Evolutionary conservation across 75 land plant genomes (phyloP).

Genomic region (Sequoia sempervirens): DNA sequence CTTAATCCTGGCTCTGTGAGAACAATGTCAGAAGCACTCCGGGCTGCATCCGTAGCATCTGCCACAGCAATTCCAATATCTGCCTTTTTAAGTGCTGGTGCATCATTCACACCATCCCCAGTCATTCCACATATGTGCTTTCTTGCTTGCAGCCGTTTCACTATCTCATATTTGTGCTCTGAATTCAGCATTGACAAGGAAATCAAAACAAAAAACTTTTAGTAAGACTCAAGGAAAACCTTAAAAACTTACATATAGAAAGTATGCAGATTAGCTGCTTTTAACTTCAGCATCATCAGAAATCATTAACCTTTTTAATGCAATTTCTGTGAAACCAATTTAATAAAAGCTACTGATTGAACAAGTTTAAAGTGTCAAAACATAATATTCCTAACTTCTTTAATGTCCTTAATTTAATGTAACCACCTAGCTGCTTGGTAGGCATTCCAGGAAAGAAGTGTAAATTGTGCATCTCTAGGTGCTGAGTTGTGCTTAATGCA

Average conservation of each 20-base stretch:
- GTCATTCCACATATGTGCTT: conserved; percentile 76
- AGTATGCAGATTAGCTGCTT: neutral
- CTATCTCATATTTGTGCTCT: conserved; percentile 75
- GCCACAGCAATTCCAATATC: conserved; percentile 68
- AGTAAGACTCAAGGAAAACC: neutral
- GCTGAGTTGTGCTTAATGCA: neutral
- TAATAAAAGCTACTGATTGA: too few relatives aligned
- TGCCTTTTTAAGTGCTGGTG: conserved; percentile 72
- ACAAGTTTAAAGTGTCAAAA: too few relatives aligned
- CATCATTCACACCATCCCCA: conserved; percentile 82
- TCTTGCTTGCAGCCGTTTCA: conserved; percentile 44
- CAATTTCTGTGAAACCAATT: too few relatives aligned
- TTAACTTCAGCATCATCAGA: neutral
- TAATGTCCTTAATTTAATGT: neutral
- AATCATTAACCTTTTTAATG: too few relatives aligned
- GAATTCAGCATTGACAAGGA: conserved; percentile 7
- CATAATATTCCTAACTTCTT: too few relatives aligned
- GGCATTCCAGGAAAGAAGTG: neutral
- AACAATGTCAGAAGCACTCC: conserved; percentile 59
- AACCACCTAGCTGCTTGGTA: neutral
- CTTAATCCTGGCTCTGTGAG: conserved; percentile 55
- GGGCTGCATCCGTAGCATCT: conserved; percentile 56
- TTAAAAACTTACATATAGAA: neutral
- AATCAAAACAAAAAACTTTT: neutral
- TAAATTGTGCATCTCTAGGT: neutral